Evolutionary conservation across 805 yeast genomes (phyloP), one percentile per base, ranked within the genome.

Genomic region (Ogataea thermomethanolica): DNA sequence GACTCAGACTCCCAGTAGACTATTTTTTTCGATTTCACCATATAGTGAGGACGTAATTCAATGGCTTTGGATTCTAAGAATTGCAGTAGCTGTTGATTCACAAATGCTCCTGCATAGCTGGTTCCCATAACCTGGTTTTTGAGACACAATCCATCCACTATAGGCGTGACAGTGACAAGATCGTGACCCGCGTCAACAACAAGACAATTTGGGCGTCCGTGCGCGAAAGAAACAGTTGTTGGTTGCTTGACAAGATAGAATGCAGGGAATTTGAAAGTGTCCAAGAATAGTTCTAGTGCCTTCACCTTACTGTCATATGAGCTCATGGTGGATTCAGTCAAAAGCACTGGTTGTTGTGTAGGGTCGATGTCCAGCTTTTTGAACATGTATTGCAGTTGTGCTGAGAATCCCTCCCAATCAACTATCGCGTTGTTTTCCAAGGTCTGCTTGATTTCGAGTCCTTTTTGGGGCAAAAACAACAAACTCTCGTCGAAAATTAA

Each of bases 281-380:
- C 96, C 44, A 84, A 71, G 29, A 84, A 71, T 1, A 77, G 69
- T 61, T 89, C 95, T 55, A 90, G 68, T 7, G 89, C 74, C 51
- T 77, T 79, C 41, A 69, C 71, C 50, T 91, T 79, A 59, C 85
- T 83, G 30, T 65, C 73, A 15, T 70, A 74, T 3, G 83, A 68
- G 44, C 86, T 81, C 95, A 95, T 85, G 9, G 86, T 81, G 2
- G 95, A 90, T 65, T 90, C 96, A 1, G 96, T 89, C 30, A 88
- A 60, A 39, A 90, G 63, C 23, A 87, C 68, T 7, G 97, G 96
- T 57, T 81, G 85, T 44, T 83, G 87, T 13, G 59, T 58, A 38
- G 77, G 72, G 38, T 78, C 74, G 8, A 83, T 69, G 29, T 69
- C 66, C 46, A 85, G 56, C 14, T 67, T 64, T 14, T 74, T 64